phyloP scores from a whole-genome alignment of 345 rosid species.

The Rhodamnia argentea region DNA sequence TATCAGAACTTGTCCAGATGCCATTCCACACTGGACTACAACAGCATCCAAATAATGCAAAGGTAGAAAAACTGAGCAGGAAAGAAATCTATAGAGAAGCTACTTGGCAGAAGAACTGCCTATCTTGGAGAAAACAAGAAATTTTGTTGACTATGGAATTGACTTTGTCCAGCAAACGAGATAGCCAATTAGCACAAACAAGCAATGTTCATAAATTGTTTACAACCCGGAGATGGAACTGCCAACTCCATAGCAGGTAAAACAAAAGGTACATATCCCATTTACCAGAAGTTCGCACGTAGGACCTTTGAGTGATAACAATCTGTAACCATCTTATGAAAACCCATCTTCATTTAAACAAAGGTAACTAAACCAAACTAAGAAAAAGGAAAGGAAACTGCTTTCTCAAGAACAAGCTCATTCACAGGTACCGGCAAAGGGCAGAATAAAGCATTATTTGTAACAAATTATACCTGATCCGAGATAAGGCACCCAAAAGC shows the following conservation, averaged over 20 bases:
- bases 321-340: not conserved
- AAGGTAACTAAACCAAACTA: not conserved
- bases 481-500: constrained; percentile 93
- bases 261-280: not conserved
- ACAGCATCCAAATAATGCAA: not conserved
- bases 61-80: not conserved
- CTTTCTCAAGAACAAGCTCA: not conserved
- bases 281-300: not conserved
- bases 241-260: not conserved
- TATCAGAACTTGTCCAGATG: not conserved
- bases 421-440: not conserved
- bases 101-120: not conserved
- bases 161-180: not conserved
- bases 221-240: not conserved
- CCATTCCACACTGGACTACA: not conserved
- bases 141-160: not conserved
- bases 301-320: not conserved
- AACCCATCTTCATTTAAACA: not conserved
- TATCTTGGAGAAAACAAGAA: not conserved
- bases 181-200: not conserved
- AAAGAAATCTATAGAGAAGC: not conserved
- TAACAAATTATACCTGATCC: constrained; percentile 57
- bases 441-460: not conserved
- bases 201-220: not conserved
- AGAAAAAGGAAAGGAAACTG: not conserved